Conservation (phyloP, 1,284 basidiomycete species). For the Cutaneotrichosporon dermatis region DNA sequence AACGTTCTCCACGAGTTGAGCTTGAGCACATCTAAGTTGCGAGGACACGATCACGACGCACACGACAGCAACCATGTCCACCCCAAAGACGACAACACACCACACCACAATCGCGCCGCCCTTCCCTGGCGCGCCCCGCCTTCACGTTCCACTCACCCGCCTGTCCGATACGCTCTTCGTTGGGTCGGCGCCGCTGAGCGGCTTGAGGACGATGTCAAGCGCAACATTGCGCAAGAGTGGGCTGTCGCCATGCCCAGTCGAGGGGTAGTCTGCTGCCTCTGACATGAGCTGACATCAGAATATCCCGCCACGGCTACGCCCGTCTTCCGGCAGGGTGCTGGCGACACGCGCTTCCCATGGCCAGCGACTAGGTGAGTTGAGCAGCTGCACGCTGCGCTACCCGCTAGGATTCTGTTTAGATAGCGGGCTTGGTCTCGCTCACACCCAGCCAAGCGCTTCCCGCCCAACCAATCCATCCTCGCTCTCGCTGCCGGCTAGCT, state of each 20-base stretch:
- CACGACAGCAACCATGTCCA: not conserved
- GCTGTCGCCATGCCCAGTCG: constrained; percentile 71
- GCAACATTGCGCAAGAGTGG: constrained; percentile 69
- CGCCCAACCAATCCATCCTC: constrained; percentile 44
- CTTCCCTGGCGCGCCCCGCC: constrained; percentile 53
- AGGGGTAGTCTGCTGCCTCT: constrained; percentile 41
- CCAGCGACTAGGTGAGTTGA: constrained; percentile 71
- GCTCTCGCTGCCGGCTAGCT: constrained; percentile 34
- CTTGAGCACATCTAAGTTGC: no score
- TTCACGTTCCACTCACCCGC: constrained; percentile 65
- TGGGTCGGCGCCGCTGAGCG: constrained; percentile 63
- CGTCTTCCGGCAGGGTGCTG: constrained; percentile 61
- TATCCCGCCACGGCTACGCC: constrained; percentile 59
- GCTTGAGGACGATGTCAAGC: constrained; percentile 44
- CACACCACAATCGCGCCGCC: constrained; percentile 34
- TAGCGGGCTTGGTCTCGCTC: not conserved
- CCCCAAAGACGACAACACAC: constrained; percentile 26
- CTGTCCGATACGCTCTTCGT: constrained; percentile 72
- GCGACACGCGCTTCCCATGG: constrained; percentile 68
- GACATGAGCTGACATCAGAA: constrained; percentile 26
- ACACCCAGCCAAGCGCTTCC: constrained; percentile 36
- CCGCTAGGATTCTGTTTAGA: no score
- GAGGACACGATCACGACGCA: no score
- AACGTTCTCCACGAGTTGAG: no score
- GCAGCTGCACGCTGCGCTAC: no score